Base-by-base conservation (phyloP, 768 basidiomycete genomes). In the Lactarius tabidus region DNA sequence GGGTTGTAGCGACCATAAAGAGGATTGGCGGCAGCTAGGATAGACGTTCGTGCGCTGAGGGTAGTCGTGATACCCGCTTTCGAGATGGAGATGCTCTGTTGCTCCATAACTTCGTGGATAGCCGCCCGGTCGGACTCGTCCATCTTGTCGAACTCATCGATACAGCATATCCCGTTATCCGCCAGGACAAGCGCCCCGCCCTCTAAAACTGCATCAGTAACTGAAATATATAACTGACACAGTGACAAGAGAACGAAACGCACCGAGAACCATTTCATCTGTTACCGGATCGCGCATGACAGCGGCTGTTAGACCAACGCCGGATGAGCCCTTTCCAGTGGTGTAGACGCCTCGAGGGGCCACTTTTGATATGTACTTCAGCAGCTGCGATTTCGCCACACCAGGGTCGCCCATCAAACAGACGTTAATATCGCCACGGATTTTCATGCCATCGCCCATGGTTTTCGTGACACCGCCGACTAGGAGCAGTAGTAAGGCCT, bases 91-190 rank as follows among this genome's bases (percentile, higher is more conserved):
- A 99, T 98, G 0, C 97, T 98, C 78, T 99, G 97, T 76, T 98
- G 97, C 78, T 98, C 96, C 97, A 99, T 99, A 66, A 99, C 97
- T 82, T 99, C 97, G 79, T 99, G 97, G 67, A 99, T 98, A 18
- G 96, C 93, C 2, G 97, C 98, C 70, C 97, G 83, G 75, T 98
- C 97, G 15, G 93, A 76, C 77, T 99, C 97, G 70, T 98, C 97
- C 97, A 99, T 99, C 76, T 99, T 98, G 80, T 99, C 97, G 73
- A 99, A 99, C 74, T 99, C 97, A 70, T 99, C 97, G 68, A 99
- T 99, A 76, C 96, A 98, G 79, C 95, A 98, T 72, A 99, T 99
- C 33, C 97, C 97, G 70, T 99, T 99, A 76, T 99, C 97, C 14
- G 97, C 96, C 55, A 99, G 85, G 18, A 99, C 97, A 60, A 99